Percentiles rank a stretch among this genome's conserved stretches.
Conservation (phyloP, 768 basidiomycete genomes). For the Calocera cornea region DNA sequence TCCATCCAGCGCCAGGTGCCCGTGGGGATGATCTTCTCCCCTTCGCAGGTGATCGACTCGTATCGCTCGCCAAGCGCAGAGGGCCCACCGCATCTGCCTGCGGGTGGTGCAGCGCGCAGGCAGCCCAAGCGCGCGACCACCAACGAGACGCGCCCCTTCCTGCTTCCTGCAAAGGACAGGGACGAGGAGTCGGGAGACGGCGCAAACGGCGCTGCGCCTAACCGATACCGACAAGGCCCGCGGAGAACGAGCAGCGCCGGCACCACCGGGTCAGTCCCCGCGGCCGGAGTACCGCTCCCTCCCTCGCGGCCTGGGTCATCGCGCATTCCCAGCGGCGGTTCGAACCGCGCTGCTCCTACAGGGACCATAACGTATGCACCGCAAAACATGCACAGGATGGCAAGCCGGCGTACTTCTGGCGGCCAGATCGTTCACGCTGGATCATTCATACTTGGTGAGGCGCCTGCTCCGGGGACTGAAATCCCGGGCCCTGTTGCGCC, state of each 20-base stretch:
- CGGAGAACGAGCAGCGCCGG: neutral
- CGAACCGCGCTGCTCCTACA: neutral
- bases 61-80: neutral
- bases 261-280: neutral
- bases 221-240: neutral
- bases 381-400: neutral
- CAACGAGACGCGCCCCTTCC: neutral
- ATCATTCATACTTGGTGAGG: neutral
- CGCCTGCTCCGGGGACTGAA: neutral
- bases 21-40: constrained; percentile 1
- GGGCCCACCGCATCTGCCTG: neutral
- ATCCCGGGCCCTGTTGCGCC: neutral
- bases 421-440: neutral
- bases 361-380: neutral
- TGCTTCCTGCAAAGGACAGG: neutral
- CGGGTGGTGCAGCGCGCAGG: neutral
- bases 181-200: neutral
- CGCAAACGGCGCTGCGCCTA: neutral
- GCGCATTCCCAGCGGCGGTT: neutral
- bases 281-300: neutral
- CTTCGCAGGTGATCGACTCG: neutral
- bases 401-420: neutral
- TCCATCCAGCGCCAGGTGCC: neutral
- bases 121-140: neutral
- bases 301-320: neutral